Base-by-base conservation (phyloP, 176 grass and related monocot species). In the Alopecurus myosuroides region DNA sequence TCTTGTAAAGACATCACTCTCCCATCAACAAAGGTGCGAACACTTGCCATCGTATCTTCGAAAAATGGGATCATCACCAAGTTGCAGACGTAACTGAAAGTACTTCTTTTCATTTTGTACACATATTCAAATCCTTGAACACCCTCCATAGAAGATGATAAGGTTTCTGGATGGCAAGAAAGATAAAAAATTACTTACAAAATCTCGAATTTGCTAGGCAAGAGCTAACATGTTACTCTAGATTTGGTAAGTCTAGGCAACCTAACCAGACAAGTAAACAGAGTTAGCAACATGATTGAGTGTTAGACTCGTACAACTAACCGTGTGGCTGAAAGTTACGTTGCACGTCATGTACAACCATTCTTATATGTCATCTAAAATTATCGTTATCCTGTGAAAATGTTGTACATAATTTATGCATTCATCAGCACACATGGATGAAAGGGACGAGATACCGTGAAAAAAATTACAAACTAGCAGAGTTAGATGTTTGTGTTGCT, bases 1-100 rank as follows among this genome's bases (percentile, higher is more conserved):
- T 94, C 92, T 67, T 91, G 11, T 5, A 28, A 61, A 29, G 25
- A 29, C 57, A 61, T 0, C 4, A 29, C 1, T 29, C 57, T 61
- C 57, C 57, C 57, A 61, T 61, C 57, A 61, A 61, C 25, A 29
- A 61, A 58, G 7, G 55, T 61, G 11, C 14, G 57, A 26, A 5
- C 10, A 11, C 23, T 61, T 29, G 11, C 25, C 57, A 61, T 29
- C 57, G 29, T 28, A 29, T 29, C 25, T 61, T 61, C 11, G 0
- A 61, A 61, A 61, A 61, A 9, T 7, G 50, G 17, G 5, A 52
- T 7, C 50, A 0, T 52, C 50, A 52, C 50, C 50, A 22, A 52
- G 6, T 17, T 0, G 19, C 50, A 52, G 19, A 52, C 5, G 50
- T 52, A 22, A 52, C 6, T 52, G 19, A 52, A 52, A 7, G 50